Evolutionary conservation across 371 early-diverging fungal genomes (phyloP), one percentile per base, ranked within the genome.

Genomic region (Syncephalastrum sp.): DNA sequence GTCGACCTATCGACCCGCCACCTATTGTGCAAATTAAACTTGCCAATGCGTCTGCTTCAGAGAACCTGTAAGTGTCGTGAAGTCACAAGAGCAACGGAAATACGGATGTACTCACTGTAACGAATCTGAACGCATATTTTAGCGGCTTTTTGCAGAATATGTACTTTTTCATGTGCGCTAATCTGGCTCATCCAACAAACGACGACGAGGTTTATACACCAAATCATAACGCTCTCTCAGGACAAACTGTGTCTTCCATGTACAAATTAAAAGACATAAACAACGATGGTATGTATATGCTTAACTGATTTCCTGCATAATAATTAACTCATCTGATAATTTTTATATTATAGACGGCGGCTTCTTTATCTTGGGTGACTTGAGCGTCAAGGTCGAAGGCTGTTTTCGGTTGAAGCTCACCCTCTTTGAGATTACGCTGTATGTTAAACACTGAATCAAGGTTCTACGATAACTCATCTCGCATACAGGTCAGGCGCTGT

Each of bases 331-430:
- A 33, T 33, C 38, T 33, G 38, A 33, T 33, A 33, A 33, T 8
- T 33, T 10, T 33, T 33, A 10, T 33, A 15, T 54, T 46, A 7
- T 59, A 78, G 93, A 94, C 46, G 95, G 94, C 25, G 95, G 90
- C 10, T 96, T 93, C 63, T 97, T 96, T 78, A 91, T 96, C 21
- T 96, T 97, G 72, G 93, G 94, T 13, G 98, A 98, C 57, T 70
- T 98, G 29, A 91, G 92, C 25, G 91, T 94, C 38, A 82, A 95
- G 49, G 84, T 89, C 58, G 95, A 97, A 65, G 98, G 98, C 15
- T 63, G 70, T 13, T 97, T 91, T 65, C 81, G 94, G 14, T 73
- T 98, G 17, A 93, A 92, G 61, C 91, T 97, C 62, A 87, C 90
- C 5, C 71, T 97, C 33, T 95, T 91, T 72, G 92, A 95, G 70